Conservation (phyloP, 2,329 filamentous ascomycete species). For the Fonsecaea erecta region DNA sequence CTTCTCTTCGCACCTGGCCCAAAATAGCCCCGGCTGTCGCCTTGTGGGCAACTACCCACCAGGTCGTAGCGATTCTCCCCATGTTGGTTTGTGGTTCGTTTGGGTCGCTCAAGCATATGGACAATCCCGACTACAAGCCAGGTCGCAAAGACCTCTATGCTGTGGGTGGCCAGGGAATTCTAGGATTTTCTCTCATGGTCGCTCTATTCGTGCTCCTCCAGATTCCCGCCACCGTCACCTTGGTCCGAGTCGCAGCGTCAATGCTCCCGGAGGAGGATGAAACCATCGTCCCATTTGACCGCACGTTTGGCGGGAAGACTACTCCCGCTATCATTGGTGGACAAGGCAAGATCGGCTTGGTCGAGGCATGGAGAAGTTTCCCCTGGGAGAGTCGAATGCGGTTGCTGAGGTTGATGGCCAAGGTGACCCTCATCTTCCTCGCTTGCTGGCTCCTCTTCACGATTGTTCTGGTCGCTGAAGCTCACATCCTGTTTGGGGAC, state of each 20-base stretch:
- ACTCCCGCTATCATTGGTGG: conserved; percentile 75
- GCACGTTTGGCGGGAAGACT: conserved; percentile 77
- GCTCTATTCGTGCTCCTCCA: conserved; percentile 65
- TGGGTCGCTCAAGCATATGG: conserved; percentile 51
- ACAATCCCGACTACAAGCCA: conserved; percentile 39
- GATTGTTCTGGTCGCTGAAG: conserved; percentile 58
- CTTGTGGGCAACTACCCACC: conserved; percentile 63
- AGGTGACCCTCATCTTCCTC: conserved; percentile 65
- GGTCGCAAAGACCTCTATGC: conserved; percentile 48
- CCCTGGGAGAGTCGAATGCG: conserved; percentile 72
- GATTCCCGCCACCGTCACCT: conserved; percentile 75
- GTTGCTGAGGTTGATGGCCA: conserved; percentile 74
- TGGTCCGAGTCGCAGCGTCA: conserved; percentile 84
- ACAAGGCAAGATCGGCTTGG: conserved; percentile 70
- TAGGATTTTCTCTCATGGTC: conserved; percentile 51
- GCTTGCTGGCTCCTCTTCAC: conserved; percentile 55
- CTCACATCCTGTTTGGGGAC: conserved; percentile 54
- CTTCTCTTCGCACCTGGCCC: conserved; percentile 67
- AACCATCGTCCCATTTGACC: conserved; percentile 87
- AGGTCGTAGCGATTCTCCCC: conserved; percentile 49
- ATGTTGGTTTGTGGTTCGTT: conserved; percentile 54
- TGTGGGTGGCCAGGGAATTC: conserved; percentile 46
- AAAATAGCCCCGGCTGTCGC: conserved; percentile 72
- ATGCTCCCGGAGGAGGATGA: conserved; percentile 81
- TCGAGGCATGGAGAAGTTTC: conserved; percentile 81